Conservation (phyloP, 2,329 filamentous ascomycete genomes). For the Juglanconis oblonga region DNA sequence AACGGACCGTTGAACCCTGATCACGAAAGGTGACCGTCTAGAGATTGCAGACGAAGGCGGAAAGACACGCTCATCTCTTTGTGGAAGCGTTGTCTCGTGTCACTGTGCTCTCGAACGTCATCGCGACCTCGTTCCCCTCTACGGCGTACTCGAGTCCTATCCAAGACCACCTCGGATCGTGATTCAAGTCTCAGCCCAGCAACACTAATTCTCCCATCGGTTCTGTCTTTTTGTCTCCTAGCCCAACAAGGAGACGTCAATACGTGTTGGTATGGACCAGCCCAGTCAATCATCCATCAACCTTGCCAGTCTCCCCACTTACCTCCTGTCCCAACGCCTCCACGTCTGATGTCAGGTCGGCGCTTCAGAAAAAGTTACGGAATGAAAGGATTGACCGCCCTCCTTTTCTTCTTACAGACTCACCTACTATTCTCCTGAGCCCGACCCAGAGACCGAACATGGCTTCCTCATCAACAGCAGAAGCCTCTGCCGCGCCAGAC, state of each 20-base stretch:
- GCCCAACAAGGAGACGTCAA: background rate
- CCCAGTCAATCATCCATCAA: background rate
- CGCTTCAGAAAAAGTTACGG: background rate
- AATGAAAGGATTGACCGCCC: conserved; percentile 8
- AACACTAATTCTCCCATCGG: background rate
- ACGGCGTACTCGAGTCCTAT: background rate
- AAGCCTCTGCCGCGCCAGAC: conserved; percentile 13
- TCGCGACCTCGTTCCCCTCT: background rate
- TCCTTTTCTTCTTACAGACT: conserved; percentile 4
- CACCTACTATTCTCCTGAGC: background rate
- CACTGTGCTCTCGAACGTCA: background rate
- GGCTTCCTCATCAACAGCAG: conserved; percentile 14
- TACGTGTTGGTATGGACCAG: background rate
- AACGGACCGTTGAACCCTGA: too few relatives aligned
- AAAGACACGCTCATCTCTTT: background rate
- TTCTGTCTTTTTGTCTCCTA: background rate
- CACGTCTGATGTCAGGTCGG: conserved; percentile 14
- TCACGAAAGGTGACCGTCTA: background rate
- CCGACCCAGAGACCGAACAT: conserved; percentile 2
- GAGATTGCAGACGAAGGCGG: background rate
- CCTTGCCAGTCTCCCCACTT: conserved; percentile 7
- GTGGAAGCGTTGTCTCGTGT: background rate
- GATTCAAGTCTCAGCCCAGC: background rate
- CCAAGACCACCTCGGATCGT: background rate
- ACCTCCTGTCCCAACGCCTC: background rate